Conservation (phyloP, 2,329 filamentous ascomycete species). For the Chaetomium globosum region DNA sequence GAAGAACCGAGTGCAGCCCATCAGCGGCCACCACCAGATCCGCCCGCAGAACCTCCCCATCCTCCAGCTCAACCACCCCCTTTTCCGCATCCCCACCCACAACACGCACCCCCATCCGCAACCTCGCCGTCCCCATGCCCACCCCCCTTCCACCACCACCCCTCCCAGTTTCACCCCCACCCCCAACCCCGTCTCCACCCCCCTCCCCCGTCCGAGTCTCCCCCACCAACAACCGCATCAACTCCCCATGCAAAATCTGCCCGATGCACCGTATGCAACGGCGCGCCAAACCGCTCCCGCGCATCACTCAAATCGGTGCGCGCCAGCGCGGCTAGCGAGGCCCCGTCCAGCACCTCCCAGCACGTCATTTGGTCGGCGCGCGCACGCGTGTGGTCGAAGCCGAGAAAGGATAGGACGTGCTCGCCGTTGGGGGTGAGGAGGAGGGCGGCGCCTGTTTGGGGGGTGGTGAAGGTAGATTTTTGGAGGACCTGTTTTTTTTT, state of each 20-base stretch:
- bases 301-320: neutral
- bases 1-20: neutral
- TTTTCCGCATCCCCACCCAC: neutral
- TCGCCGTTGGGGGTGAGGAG: neutral
- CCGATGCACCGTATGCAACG: neutral
- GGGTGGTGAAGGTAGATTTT: neutral
- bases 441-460: neutral
- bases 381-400: neutral
- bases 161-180: neutral
- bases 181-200: neutral
- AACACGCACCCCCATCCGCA: neutral
- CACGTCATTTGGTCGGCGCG: neutral
- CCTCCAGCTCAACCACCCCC: neutral
- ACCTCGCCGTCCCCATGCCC: neutral
- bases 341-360: neutral
- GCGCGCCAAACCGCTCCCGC: neutral
- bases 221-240: neutral
- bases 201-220: too few species aligned
- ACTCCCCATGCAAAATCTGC: slow-evolving; percentile 6
- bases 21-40: neutral
- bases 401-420: neutral
- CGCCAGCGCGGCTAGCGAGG: neutral
- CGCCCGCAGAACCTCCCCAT: neutral
- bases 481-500: slow-evolving; percentile 1
- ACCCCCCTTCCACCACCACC: neutral